Evolutionary conservation across 257 asterid genomes (phyloP), one percentile per base, ranked within the genome.

Genomic region (Catharanthus roseus): DNA sequence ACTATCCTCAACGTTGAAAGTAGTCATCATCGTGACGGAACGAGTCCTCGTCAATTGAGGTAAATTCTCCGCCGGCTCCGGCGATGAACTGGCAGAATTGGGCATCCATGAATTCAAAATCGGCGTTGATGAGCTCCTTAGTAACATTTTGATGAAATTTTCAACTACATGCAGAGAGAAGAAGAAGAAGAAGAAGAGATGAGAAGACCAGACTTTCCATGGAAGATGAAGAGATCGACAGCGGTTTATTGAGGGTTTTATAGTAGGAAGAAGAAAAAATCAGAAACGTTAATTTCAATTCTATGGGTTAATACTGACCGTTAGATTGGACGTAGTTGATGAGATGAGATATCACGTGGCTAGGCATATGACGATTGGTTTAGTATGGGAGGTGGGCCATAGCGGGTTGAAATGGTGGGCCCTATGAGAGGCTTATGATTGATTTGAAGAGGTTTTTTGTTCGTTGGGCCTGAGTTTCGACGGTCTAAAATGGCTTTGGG

Each of bases 41-140:
- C 86, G 79, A 39, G 89, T 69, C 24, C 92, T 56, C 5, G 84
- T 71, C 15, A 86, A 67, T 65, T 82, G 89, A 21, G 84, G 77
- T 10, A 83, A 72, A 31, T 65, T 29, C 0, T 88, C 92, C 58
- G 87, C 92, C 58, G 87, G 72, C 62, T 90, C 95, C 5, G 91
- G 83, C 16, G 87, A 77, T 1, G 90, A 76, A 18, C 70, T 86
- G 33, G 89, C 2, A 1, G 86, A 80, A 39, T 69, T 83, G 45
- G 73, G 86, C 0, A 82, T 6, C 87, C 90, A 82, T 79, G 95
- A 86, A 54, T 83, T 81, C 49, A 86, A 38, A 69, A 90, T 73
- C 38, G 96, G 95, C 0, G 88, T 33, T 8, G 96, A 90, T 21
- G 96, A 78, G 78, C 89, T 87, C 65, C 92, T 70, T 68, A 87